Base-by-base conservation (phyloP, 2,329 filamentous ascomycete genomes). In the Fusarium cicatricum region DNA sequence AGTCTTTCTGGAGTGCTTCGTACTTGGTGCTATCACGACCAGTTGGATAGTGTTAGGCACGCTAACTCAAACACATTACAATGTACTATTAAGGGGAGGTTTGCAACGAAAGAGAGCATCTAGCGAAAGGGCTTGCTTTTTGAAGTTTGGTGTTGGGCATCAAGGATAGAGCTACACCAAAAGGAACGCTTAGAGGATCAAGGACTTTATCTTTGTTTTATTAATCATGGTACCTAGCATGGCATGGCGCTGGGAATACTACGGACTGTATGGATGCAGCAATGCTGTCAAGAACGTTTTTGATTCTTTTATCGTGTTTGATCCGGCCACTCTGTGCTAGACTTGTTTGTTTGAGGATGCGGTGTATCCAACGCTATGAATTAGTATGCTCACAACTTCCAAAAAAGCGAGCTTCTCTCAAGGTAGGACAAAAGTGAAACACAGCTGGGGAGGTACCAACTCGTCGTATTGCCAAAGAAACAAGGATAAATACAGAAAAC, bases 391-490 rank as follows among this genome's bases (percentile, higher is more conserved):
- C 4, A 31, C 15, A 8, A 5, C 19, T 8, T 34, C 32, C 14
- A 15, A 16, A 16, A 5, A 16, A 34, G 29, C 11, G 29, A 31
- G 29, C 29, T 15, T n/a, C 14, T 34, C 32, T 4, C 21, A 26
- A 26, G 6, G 9, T 10, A 26, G 23, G 9, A 9, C n/a, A n/a
- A 8, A 26, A 26, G 33, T 36, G n/a, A 15, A 17, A 15, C 15
- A 36, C 15, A 36, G 33, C 15, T 48, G 57, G 57, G 58, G 55
- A 68, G 65, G 65, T 68, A 68, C 68, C 65, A 65, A 63, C 65
- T 66, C 58, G 62, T 68, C 61, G 65, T 64, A 58, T 66, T 68
- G 60, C 62, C 58, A 67, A 68, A 57, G 46, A 58, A 52, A 49
- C 23, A 26, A 26, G 23, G 23, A 59, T 55, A 65, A 44, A 65